Base-by-base conservation (phyloP, 768 basidiomycete genomes). In the Collybia mongolica region DNA sequence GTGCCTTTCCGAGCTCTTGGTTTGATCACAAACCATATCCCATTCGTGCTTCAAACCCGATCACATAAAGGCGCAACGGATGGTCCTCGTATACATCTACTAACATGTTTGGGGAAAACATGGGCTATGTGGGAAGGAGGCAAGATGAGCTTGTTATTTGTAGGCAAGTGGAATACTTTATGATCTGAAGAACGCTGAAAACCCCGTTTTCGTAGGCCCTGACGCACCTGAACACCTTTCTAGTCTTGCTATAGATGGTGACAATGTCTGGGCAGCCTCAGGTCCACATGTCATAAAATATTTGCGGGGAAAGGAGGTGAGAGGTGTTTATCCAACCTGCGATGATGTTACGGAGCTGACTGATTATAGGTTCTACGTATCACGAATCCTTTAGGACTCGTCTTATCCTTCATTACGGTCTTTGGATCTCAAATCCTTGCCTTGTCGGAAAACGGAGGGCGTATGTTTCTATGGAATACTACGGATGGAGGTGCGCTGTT, bases 81-180 rank as follows among this genome's bases (percentile, higher is more conserved):
- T 17, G 90, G 88, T 2, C 93, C 95, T 0, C 80, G 82, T 41
- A 75, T 95, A 50, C 88, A 93, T 54, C 72, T 98, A 38, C 68
- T 97, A 28, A 95, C 93, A 9, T 94, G 90, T 60, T 69, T 98
- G 6, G 95, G 96, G 5, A 82, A 74, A 51, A 82, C 90, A 56
- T 98, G 95, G 95, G 90, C 93, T 15, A 73, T 97, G 61, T 98
- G 96, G 96, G 93, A 97, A 59, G 95, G 93, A 18, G 90, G 85
- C 22, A 93, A 88, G 69, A 94, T 98, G 91, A 78, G 76, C 26
- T 70, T 98, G 49, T 76, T 98, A 32, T 98, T 99, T 64, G 93
- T 95, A 53, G 93, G 96, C 92, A 68, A 72, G 92, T 80, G 60
- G 32, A 54, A 51, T 63, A 50, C 26, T 47, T 36, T 24, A 29